Percentiles rank a stretch among this genome's conserved stretches.
Evolutionary conservation across 805 yeast species (phyloP).

Genomic region (Saccharomycopsis capsularis): DNA sequence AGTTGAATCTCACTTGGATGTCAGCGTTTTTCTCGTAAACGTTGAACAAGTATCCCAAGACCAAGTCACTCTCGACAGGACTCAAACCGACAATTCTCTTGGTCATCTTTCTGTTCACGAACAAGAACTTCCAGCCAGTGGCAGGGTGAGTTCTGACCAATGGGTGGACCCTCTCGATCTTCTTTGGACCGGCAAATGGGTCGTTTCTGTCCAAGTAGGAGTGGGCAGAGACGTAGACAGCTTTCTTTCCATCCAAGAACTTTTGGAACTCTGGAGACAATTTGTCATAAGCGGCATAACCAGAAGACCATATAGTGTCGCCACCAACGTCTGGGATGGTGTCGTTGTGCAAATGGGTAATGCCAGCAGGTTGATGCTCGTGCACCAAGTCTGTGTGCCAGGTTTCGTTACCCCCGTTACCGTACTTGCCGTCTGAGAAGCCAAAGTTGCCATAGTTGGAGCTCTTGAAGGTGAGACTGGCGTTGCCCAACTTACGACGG

Average conservation of each 20-base stretch:
- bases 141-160: slow-evolving; percentile 58
- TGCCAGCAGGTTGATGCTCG: slow-evolving; percentile 50
- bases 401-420: slow-evolving; percentile 23
- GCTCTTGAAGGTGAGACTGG: slow-evolving; percentile 8
- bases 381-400: slow-evolving; percentile 54
- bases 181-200: slow-evolving; percentile 42
- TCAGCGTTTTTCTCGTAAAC: slow-evolving; percentile 46
- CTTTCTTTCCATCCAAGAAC: slow-evolving; percentile 40
- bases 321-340: slow-evolving; percentile 47
- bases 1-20: slow-evolving; percentile 47
- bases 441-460: slow-evolving; percentile 6
- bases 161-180: slow-evolving; percentile 52
- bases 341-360: slow-evolving; percentile 48
- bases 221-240: slow-evolving; percentile 37
- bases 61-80: slow-evolving; percentile 42
- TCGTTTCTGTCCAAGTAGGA: slow-evolving; percentile 36
- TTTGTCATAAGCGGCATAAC: slow-evolving; percentile 47
- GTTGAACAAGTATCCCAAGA: slow-evolving; percentile 39
- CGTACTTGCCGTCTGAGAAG: slow-evolving; percentile 25
- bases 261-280: slow-evolving; percentile 42
- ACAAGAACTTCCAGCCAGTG: slow-evolving; percentile 55
- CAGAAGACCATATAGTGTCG: slow-evolving; percentile 49
- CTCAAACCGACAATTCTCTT: slow-evolving; percentile 45
- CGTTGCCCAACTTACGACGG: slow-evolving; percentile 2
- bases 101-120: slow-evolving; percentile 46